phyloP scores from a whole-genome alignment of 176 grass and related monocot genomes.

The maize (Zea mays) region DNA sequence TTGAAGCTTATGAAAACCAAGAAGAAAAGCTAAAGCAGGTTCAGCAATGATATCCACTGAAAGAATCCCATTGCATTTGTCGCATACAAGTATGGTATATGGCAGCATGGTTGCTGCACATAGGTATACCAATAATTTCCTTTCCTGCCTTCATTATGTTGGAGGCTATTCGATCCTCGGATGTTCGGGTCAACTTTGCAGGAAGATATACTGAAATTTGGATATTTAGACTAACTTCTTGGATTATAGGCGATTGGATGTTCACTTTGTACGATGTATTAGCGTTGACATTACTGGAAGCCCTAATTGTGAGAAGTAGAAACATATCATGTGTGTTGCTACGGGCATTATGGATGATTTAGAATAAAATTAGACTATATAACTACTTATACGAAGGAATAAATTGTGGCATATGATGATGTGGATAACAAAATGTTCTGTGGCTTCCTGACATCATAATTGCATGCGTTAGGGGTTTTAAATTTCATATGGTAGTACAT shows the following conservation, averaged over 20 bases:
- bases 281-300: background rate
- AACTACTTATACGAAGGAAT: too few relatives aligned
- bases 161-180: background rate
- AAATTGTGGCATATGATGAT: too few relatives aligned
- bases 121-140: background rate
- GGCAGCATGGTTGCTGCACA: conserved; percentile 7
- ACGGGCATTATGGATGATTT: too few relatives aligned
- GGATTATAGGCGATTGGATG: background rate
- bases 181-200: background rate
- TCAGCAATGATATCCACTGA: conserved; percentile 27
- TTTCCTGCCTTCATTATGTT: background rate
- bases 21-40: conserved; percentile 45
- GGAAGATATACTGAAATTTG: background rate
- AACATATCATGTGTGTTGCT: too few relatives aligned
- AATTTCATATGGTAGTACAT: too few relatives aligned
- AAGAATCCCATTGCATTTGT: background rate
- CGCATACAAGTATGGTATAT: background rate
- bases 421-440: too few relatives aligned
- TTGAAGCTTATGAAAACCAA: conserved; percentile 56
- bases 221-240: conserved; percentile 25
- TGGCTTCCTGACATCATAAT: too few relatives aligned
- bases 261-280: background rate
- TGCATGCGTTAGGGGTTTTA: too few relatives aligned
- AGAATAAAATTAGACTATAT: too few relatives aligned
- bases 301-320: too few relatives aligned